These are phyloP conservation scores for Aspergillus sclerotialis DNA, from an alignment of 2,329 filamentous ascomycete species.

Conservation along the genomic window DNA sequence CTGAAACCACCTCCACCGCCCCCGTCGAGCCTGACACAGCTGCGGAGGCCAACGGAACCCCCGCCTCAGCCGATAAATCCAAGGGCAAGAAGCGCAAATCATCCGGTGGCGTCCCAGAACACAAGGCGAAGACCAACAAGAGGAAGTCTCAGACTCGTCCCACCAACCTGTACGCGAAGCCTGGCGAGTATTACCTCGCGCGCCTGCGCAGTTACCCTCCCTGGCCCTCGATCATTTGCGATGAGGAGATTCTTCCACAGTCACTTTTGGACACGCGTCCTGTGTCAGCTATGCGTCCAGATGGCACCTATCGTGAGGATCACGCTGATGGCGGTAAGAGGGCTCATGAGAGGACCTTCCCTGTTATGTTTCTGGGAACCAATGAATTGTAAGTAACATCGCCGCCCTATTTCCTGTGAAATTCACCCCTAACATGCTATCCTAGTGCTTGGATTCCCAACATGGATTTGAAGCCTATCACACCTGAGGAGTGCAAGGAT, in stretches of 20 bases:
- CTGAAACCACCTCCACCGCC: conserved; percentile 8
- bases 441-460: conserved; percentile 85
- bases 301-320: conserved; percentile 81
- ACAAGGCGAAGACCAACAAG: conserved; percentile 71
- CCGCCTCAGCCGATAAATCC: conserved; percentile 44
- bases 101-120: conserved; percentile 53
- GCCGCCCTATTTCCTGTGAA: conserved; percentile 3
- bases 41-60: conserved; percentile 40
- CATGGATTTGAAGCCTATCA: conserved; percentile 69
- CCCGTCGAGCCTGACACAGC: conserved; percentile 21
- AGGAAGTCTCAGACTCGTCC: conserved; percentile 72
- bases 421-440: conserved; percentile 8
- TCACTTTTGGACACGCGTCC: conserved; percentile 71
- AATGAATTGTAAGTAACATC: conserved; percentile 83
- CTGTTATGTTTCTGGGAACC: conserved; percentile 89
- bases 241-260: conserved; percentile 86
- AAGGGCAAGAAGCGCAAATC: conserved; percentile 62
- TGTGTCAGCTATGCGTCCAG: conserved; percentile 70
- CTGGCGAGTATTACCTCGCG: conserved; percentile 86
- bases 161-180: conserved; percentile 70
- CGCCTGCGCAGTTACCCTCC: conserved; percentile 90
- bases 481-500: conserved; percentile 63
- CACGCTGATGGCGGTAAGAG: conserved; percentile 85
- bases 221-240: conserved; percentile 91
- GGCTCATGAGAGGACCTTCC: conserved; percentile 75